These are phyloP conservation scores for Moesziomyces antarcticus DNA, from an alignment of 1,284 basidiomycete genomes.

Conservation along the genomic window DNA sequence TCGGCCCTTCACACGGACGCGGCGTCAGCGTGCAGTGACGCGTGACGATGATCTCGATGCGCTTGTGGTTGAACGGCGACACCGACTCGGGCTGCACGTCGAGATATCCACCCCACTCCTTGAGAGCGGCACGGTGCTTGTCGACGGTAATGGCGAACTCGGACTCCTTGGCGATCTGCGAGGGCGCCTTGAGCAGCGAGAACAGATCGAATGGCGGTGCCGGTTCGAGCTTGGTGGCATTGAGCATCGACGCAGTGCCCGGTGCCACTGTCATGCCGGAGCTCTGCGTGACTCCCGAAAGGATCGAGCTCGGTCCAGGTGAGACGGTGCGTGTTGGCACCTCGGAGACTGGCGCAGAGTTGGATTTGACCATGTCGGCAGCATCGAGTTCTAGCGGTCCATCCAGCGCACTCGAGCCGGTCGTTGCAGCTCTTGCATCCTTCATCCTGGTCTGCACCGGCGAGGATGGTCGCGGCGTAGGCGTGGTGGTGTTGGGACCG, in stretches of 20 bases:
- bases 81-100: conserved; percentile 72
- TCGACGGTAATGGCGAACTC: conserved; percentile 45
- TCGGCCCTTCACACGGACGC: conserved; percentile 70
- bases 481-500: conserved; percentile 40
- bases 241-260: conserved; percentile 10
- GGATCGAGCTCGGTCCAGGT: conserved; percentile 29
- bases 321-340: conserved; percentile 35
- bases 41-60: conserved; percentile 80
- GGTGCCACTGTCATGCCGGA: conserved; percentile 10
- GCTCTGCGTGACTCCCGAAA: conserved; percentile 15
- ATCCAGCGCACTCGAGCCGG: conserved; percentile 2
- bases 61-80: conserved; percentile 90
- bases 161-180: conserved; percentile 44
- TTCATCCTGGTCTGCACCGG: conserved; percentile 16
- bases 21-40: conserved; percentile 75
- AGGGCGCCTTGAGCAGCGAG: conserved; percentile 38
- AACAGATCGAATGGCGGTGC: conserved; percentile 39
- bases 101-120: conserved; percentile 50
- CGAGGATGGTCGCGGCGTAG: conserved; percentile 40
- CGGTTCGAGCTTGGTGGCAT: conserved; percentile 22
- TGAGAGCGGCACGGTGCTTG: conserved; percentile 36
- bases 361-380: conserved; percentile 18
- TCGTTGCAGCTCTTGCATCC: not conserved
- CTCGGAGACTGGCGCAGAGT: conserved; percentile 39
- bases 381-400: conserved; percentile 4